Percentiles rank a stretch among this genome's conserved stretches.
Evolutionary conservation across 176 grass and related monocot species (phyloP).

Genomic region (Eragrostis curvula): DNA sequence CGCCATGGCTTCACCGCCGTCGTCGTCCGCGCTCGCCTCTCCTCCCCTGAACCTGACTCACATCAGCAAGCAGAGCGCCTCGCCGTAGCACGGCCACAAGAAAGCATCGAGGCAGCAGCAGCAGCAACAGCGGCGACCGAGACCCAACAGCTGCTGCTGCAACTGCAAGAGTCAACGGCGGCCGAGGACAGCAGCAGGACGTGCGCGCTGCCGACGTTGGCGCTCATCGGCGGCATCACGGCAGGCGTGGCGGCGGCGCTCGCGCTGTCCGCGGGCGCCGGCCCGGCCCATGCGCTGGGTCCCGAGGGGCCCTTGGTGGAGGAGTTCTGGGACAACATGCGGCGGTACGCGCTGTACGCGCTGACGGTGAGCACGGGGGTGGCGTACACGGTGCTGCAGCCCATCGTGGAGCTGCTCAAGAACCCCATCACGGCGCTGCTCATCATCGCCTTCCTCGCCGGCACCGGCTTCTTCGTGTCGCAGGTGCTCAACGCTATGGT

Average conservation of each 20-base stretch:
- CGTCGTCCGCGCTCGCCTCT: constrained; percentile 30
- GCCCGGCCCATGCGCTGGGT: constrained; percentile 61
- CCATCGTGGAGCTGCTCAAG: constrained; percentile 83
- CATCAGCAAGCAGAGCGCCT: not conserved
- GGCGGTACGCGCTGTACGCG: constrained; percentile 77
- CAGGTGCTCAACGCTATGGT: constrained; percentile 95
- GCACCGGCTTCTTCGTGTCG: constrained; percentile 65
- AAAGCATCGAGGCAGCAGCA: not conserved
- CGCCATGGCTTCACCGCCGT: constrained; percentile 9
- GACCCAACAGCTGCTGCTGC: not conserved
- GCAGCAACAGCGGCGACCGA: not conserved
- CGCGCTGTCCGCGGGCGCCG: constrained; percentile 31
- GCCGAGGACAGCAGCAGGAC: not conserved
- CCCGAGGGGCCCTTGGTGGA: constrained; percentile 86
- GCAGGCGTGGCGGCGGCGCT: constrained; percentile 56
- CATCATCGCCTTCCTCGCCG: constrained; percentile 62
- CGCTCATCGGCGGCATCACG: constrained; percentile 73
- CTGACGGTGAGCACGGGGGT: constrained; percentile 92
- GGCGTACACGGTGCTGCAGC: constrained; percentile 68
- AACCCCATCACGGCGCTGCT: constrained; percentile 88
- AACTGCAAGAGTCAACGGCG: not conserved
- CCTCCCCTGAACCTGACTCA: constrained; percentile 8
- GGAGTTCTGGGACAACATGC: constrained; percentile 99
- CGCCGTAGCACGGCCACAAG: not conserved
- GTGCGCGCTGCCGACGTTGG: constrained; percentile 64